Conservation (phyloP, 2,329 filamentous ascomycete genomes). For the Fonsecaea pugnacius region DNA sequence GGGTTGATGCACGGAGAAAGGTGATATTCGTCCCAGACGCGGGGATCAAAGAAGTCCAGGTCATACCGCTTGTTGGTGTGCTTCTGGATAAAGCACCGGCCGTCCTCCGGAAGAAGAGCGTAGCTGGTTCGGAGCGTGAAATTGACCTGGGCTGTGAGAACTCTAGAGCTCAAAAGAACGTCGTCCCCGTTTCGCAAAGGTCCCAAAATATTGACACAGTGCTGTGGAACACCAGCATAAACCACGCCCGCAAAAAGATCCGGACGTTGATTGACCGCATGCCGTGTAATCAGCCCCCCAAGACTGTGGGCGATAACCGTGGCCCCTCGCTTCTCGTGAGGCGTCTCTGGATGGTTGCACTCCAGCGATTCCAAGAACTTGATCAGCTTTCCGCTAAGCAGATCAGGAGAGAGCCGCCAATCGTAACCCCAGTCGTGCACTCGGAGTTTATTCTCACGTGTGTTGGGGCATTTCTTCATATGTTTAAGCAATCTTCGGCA, state of each 20-base stretch:
- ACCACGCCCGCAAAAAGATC: constrained; percentile 84
- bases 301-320: constrained; percentile 82
- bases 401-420: constrained; percentile 83
- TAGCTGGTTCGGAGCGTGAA: constrained; percentile 89
- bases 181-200: constrained; percentile 91
- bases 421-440: constrained; percentile 94
- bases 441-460: constrained; percentile 69
- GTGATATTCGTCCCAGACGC: constrained; percentile 78
- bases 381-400: constrained; percentile 73
- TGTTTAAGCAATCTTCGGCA: constrained; percentile 80
- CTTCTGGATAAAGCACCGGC: constrained; percentile 84
- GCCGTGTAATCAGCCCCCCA: constrained; percentile 83
- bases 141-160: constrained; percentile 90
- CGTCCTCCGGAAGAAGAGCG: constrained; percentile 81
- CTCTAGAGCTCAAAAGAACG: constrained; percentile 83
- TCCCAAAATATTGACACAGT: constrained; percentile 88
- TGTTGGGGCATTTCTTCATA: constrained; percentile 74
- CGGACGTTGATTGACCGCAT: constrained; percentile 82
- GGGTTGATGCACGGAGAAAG: constrained; percentile 77
- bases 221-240: constrained; percentile 81
- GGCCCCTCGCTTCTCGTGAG: constrained; percentile 66
- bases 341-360: constrained; percentile 67
- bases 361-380: constrained; percentile 74
- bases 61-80: constrained; percentile 77
- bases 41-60: constrained; percentile 79